These are phyloP conservation scores for Pseudomonodictys pantanalensis DNA, from an alignment of 495 filamentous ascomycete genomes.

Conservation along the genomic window DNA sequence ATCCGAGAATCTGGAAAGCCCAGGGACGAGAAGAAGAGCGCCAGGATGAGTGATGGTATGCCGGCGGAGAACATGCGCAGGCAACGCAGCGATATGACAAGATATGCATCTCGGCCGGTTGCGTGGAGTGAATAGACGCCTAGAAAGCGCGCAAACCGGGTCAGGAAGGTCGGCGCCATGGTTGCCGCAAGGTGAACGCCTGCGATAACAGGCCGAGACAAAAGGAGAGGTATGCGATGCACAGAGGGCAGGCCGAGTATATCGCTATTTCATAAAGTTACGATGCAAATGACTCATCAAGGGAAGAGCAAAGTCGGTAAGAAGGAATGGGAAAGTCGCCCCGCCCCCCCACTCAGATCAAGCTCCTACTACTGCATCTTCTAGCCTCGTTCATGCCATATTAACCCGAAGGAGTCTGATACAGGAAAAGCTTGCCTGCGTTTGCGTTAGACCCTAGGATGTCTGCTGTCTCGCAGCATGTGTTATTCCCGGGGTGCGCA, in stretches of 20 bases:
- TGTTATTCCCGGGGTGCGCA: too few relatives aligned
- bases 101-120: slow-evolving; percentile 61
- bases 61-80: slow-evolving; percentile 79
- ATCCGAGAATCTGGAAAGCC: slow-evolving; percentile 66
- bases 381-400: too few relatives aligned
- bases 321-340: too few relatives aligned
- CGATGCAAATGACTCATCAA: too few relatives aligned
- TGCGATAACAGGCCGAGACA: background rate
- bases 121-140: slow-evolving; percentile 51
- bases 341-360: too few relatives aligned
- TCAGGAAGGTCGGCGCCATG: background rate
- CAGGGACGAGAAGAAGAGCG: slow-evolving; percentile 66
- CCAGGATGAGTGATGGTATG: slow-evolving; percentile 71
- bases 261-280: too few relatives aligned
- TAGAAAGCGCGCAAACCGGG: slow-evolving; percentile 22
- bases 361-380: background rate
- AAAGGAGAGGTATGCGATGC: background rate
- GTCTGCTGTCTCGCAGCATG: too few relatives aligned
- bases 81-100: slow-evolving; percentile 53
- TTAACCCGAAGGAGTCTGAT: too few relatives aligned
- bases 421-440: too few relatives aligned
- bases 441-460: too few relatives aligned
- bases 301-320: too few relatives aligned
- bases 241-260: too few relatives aligned
- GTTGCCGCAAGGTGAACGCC: background rate